Evolutionary conservation across 805 yeast genomes (phyloP), one percentile per base, ranked within the genome.

Genomic region (Hanseniaspora taiwanica): DNA sequence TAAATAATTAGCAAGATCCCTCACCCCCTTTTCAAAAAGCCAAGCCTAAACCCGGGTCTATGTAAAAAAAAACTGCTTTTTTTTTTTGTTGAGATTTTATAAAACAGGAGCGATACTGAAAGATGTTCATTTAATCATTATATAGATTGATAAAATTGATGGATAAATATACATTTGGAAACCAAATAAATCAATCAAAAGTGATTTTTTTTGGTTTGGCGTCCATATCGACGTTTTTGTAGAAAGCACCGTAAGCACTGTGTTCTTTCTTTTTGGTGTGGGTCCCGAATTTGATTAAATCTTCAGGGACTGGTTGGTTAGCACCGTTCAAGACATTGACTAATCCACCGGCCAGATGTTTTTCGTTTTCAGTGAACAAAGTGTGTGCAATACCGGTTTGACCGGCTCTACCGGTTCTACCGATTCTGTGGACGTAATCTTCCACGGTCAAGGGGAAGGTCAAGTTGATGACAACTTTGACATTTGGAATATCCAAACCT

Each of bases 321-420:
- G 97, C 98, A 48, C 93, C 95, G 49, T 94, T 74, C 52, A 91
- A 68, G 33, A 91, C 87, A 58, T 91, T 91, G 64, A 83, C 79
- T 50, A 91, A 68, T 2, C 94, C 96, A 47, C 98, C 97, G 44
- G 94, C 81, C 39, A 91, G 71, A 60, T 89, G 97, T 60, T 91
- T 91, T 60, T 91, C 97, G 55, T 86, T 91, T 48, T 87, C 96
- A 6, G 98, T 91, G 67, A 91, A 91, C 36, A 91, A 68, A 2
- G 99, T 89, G 58, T 87, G 93, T 13, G 99, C 94, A 47, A 77
- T 75, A 56, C 99, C 99, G 1, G 86, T 71, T 62, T 81, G 83
- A 32, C 97, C 97, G 13, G 97, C 98, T 65, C 97, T 78, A 46
- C 96, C 97, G 7, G 97, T 89, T 70, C 97, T 81, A 46, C 97